Conservation (phyloP, 2,329 filamentous ascomycete genomes). For the Cryphonectria parasitica region DNA sequence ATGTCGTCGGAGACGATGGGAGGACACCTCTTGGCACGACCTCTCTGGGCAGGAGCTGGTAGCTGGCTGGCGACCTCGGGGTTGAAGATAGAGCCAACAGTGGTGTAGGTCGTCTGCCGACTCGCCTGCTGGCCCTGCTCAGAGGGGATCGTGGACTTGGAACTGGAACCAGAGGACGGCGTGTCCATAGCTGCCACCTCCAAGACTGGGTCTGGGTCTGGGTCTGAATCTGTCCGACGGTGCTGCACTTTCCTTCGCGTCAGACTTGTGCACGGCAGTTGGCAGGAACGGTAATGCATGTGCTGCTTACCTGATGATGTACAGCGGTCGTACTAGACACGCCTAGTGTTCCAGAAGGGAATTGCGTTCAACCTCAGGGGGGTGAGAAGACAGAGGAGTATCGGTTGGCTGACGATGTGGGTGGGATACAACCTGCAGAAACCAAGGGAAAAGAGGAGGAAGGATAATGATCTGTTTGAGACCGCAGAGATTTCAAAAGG, state of each 20-base stretch:
- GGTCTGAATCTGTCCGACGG: background rate
- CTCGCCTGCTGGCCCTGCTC: constrained; percentile 17
- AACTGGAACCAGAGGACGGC: constrained; percentile 27
- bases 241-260: background rate
- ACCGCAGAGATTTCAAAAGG: too few relatives aligned
- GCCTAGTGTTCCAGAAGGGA: background rate
- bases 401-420: background rate
- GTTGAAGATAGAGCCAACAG: constrained; percentile 60
- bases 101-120: constrained; percentile 54
- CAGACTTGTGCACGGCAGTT: constrained; percentile 2
- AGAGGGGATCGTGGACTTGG: constrained; percentile 21
- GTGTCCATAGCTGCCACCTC: constrained; percentile 2
- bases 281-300: background rate
- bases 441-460: too few relatives aligned
- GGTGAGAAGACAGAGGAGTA: too few relatives aligned
- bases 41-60: constrained; percentile 56
- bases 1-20: constrained; percentile 39
- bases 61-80: constrained; percentile 50
- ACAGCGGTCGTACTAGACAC: background rate
- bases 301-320: background rate
- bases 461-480: too few relatives aligned
- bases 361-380: background rate
- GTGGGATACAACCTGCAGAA: background rate
- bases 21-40: constrained; percentile 50
- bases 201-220: background rate